Evolutionary conservation across 345 rosid genomes (phyloP).

Genomic region (Combretum micranthum): DNA sequence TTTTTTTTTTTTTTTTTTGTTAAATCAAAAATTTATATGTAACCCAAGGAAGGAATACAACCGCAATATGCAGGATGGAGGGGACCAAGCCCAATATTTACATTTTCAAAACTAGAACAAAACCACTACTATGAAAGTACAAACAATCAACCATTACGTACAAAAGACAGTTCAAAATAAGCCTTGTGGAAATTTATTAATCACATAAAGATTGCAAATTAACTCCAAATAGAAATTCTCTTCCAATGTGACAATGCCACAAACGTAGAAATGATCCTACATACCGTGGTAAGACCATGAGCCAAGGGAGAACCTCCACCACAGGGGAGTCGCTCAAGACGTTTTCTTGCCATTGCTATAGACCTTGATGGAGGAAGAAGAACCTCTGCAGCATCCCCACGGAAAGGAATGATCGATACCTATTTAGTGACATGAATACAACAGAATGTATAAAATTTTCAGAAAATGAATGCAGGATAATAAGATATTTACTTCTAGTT

Average conservation of each 20-base stretch:
- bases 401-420: constrained; percentile 95
- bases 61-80: too few species aligned
- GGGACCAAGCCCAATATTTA: too few species aligned
- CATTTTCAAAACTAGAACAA: too few species aligned
- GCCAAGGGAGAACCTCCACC: constrained; percentile 99
- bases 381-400: constrained; percentile 95
- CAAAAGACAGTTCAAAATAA: too few species aligned
- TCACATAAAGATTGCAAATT: background rate
- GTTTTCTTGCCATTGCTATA: constrained; percentile 94
- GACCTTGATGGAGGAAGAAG: constrained; percentile 95
- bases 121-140: too few species aligned
- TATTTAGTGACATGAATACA: constrained; percentile 22
- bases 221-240: background rate
- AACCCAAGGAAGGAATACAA: too few species aligned
- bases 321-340: constrained; percentile 96
- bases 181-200: too few species aligned
- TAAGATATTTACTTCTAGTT: background rate
- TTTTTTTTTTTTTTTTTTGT: too few species aligned
- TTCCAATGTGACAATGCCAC: background rate
- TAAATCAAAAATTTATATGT: too few species aligned
- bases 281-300: constrained; percentile 92
- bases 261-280: constrained; percentile 10
- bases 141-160: too few species aligned
- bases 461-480: background rate
- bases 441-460: constrained; percentile 3